A percentile compares a stretch with the other conserved stretches of the same genome.
These are phyloP conservation scores for Globisporangium paddicum DNA, from an alignment of 352 stramenopile genomes.

Conservation along the genomic window DNA sequence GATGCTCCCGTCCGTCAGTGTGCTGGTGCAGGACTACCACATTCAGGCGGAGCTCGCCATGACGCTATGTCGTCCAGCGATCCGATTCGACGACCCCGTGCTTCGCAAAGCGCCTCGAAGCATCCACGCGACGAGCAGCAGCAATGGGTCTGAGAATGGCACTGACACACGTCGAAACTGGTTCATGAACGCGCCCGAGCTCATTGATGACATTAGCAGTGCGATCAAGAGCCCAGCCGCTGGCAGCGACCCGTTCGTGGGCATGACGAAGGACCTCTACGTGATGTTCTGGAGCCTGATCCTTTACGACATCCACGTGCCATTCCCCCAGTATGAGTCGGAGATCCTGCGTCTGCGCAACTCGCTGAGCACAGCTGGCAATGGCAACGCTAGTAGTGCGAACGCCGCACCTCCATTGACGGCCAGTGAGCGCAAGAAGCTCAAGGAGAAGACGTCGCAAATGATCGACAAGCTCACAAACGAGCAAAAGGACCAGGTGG, in stretches of 20 bases:
- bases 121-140: constrained; percentile 44
- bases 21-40: constrained; percentile 72
- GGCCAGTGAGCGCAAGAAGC: constrained; percentile 67
- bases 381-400: constrained; percentile 15
- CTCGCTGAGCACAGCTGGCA: constrained; percentile 36
- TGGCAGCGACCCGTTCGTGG: constrained; percentile 43
- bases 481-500: constrained; percentile 85
- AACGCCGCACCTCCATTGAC: constrained; percentile 17
- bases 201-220: constrained; percentile 53
- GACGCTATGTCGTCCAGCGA: constrained; percentile 69
- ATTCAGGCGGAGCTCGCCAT: constrained; percentile 71
- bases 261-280: constrained; percentile 74
- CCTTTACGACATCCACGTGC: constrained; percentile 85
- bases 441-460: constrained; percentile 73
- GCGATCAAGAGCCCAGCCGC: constrained; percentile 30
- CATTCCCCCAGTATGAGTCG: constrained; percentile 80
- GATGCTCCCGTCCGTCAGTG: constrained; percentile 61
- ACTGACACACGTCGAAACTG: constrained; percentile 26
- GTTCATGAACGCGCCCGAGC: constrained; percentile 59
- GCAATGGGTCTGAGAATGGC: constrained; percentile 12
- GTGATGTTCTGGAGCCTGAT: constrained; percentile 85
- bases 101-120: constrained; percentile 59
- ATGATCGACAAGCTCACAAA: constrained; percentile 79
- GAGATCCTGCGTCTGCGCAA: constrained; percentile 75
- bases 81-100: constrained; percentile 70